Base-by-base conservation (phyloP, 768 basidiomycete genomes). In the Amanita rubescens region DNA sequence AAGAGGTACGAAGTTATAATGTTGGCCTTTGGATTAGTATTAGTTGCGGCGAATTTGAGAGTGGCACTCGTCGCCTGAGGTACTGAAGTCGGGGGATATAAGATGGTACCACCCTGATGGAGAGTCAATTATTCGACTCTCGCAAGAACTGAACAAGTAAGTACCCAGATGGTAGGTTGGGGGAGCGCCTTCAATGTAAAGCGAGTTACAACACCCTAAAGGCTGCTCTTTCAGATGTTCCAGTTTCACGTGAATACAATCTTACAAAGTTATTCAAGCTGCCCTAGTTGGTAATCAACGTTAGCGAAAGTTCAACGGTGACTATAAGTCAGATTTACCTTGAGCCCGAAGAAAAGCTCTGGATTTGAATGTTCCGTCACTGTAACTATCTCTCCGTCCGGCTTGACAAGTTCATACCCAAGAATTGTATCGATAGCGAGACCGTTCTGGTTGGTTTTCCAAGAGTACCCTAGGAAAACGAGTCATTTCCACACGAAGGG, bases 91-190 rank as follows among this genome's bases (percentile, higher is more conserved):
- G 54, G 58, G 12, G 64, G 62, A 50, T 66, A 65, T 3, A 61
- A 62, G 11, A 82, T 71, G 1, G 72, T n/a, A 0, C 82, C 82
- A 5, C 80, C 81, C 81, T 82, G n/a, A 53, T 20, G 5, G 17
- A 42, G 15, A 14, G 3, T 12, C n/a, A 47, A 63, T 0, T 66
- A 69, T 8, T 82, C 81, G 56, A 74, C 73, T 0, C 83, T 81
- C 47, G 77, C 67, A 87, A 30, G 57, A 11, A 84, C 84, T 55
- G 75, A 69, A 17, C 9, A 24, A 33, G 38, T 22, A 53, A 75
- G 11, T 66, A 84, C 82, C 82, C 82, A 85, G 53, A 85, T 76
- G 63, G 75, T 62, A 0, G 67, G 66, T 65, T 84, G 81, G 4
- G 82, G 76, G 59, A 72, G 73, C 0, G 79, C 71, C 56, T 75